Evolutionary conservation across 192 early-diverging fungal species (phyloP), one percentile per base, ranked within the genome.

Genomic region (Cladochytrium replicatum): DNA sequence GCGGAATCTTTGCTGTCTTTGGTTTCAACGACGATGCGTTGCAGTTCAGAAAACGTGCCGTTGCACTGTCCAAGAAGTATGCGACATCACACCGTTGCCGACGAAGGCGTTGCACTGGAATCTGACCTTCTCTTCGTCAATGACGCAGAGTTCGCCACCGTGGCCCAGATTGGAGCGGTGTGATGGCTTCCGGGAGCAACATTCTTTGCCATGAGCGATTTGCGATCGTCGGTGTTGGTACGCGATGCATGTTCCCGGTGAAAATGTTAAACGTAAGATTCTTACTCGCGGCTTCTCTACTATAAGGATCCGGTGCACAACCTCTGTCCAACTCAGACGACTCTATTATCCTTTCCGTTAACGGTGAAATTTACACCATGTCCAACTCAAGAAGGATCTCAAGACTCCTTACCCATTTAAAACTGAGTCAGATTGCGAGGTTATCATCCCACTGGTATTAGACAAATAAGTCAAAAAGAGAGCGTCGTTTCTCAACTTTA

Each of bases 361-460:
- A 98, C 71, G 94, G 94, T 52, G 94, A 98, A 64, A 98, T 98
- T 65, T 98, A 98, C 76, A 98, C 83, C 91, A 98, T 74, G 82
- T 85, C 57, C 60, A 73, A 28, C 82, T 98, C 6, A 74, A 82
- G 52, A 73, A 77, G 58, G 45, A 69, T 58, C 79, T 95, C 51
- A 85, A 86, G 70, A 58, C 71, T 32, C 69, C 74, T 4, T 64
- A 73, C 47, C 54, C 58, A 38, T 98, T 98, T 81, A 86, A 91
- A 74, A 98, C 94, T 47, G 83, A 89, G 55, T 98, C 94, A 48
- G 94, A 98, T 66, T 98, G 94, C 71, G 94, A 98, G 66, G 81
- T 93, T 43, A 93, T 98, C 48, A 68, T 98, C 50, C 86, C 90
- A 60, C 66, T 91, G 76, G 88, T 90, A n/a, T n/a, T n/a, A n/a